Base-by-base conservation (phyloP, 192 early-diverging fungal genomes). In the Phycomyces blakesleeanus region DNA sequence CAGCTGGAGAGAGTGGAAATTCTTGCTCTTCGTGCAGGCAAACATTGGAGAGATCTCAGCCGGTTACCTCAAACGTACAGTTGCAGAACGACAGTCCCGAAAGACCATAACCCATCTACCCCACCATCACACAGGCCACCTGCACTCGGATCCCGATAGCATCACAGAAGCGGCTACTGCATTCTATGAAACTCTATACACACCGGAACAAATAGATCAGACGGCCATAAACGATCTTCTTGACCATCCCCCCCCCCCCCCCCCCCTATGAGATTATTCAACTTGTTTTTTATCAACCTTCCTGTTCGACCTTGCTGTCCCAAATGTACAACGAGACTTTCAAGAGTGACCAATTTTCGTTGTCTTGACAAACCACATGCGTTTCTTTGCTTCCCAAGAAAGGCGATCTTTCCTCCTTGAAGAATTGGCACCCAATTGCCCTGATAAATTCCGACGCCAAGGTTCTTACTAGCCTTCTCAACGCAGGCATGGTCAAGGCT, bases 331-430 rank as follows among this genome's bases (percentile, higher is more conserved):
- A 49, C n/a, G 44, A 51, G 21, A 42, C 53, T 11, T 15, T 51
- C 3, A 27, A 14, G 11, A 14, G 22, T 24, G 64, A 18, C 18
- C 16, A n/a, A 15, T 22, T 66, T 21, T 55, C 64, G 5, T 16
- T 44, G 0, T 39, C 27, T 0, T 66, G 55, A 55, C 22, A 27
- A 2, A 3, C 16, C 3, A 72, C 66, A 0, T 41, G 52, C 24
- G 63, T 72, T 57, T 49, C 57, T 24, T 38, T 69, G 12, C 53
- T 72, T 3, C 53, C 26, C 25, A 76, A 72, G 44, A 76, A 68
- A 52, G 69, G 69, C 1, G 66, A 71, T 21, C 21, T 62, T 10
- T 22, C 44, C 0, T n/a, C 40, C 2, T 47, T 71, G 21, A 50
- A 55, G 0, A 78, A 59, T 27, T 70, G 51, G 49, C 55, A 56